Conservation (phyloP, 148 eudicot species). For the Spergularia marina region DNA sequence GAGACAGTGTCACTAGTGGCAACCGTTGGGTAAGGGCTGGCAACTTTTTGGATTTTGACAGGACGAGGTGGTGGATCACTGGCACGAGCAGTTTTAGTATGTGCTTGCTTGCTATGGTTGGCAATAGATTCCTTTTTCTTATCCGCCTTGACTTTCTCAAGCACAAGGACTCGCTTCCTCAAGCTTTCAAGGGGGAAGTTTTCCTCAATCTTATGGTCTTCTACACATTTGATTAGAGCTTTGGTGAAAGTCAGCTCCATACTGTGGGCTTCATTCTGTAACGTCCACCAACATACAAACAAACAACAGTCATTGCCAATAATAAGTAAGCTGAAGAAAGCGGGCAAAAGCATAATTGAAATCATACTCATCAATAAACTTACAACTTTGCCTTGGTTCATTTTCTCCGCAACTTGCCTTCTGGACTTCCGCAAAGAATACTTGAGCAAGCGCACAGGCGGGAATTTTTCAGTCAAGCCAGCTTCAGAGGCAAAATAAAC, state of each 20-base stretch:
- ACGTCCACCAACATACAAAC: not conserved
- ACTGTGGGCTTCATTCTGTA: conserved; percentile 51
- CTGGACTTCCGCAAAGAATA: conserved; percentile 30
- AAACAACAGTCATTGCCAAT: not conserved
- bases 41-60: conserved; percentile 34
- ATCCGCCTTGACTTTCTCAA: conserved; percentile 48
- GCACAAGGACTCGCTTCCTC: conserved; percentile 34
- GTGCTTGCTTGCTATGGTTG: conserved; percentile 40
- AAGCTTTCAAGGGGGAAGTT: conserved; percentile 41
- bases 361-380: not conserved
- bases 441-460: conserved; percentile 43
- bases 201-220: conserved; percentile 51
- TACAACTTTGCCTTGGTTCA: conserved; percentile 35
- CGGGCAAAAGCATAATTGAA: not conserved
- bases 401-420: conserved; percentile 22
- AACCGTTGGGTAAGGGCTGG: conserved; percentile 33
- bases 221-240: conserved; percentile 55
- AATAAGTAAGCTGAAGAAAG: not conserved
- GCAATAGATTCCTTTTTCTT: conserved; percentile 39
- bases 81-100: conserved; percentile 24
- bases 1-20: conserved; percentile 25
- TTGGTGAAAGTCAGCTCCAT: conserved; percentile 38
- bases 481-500: conserved; percentile 51
- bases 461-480: conserved; percentile 46
- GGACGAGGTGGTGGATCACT: conserved; percentile 35